Base-by-base conservation (phyloP, 441 rosid genomes). In the Adansonia gregorii region DNA sequence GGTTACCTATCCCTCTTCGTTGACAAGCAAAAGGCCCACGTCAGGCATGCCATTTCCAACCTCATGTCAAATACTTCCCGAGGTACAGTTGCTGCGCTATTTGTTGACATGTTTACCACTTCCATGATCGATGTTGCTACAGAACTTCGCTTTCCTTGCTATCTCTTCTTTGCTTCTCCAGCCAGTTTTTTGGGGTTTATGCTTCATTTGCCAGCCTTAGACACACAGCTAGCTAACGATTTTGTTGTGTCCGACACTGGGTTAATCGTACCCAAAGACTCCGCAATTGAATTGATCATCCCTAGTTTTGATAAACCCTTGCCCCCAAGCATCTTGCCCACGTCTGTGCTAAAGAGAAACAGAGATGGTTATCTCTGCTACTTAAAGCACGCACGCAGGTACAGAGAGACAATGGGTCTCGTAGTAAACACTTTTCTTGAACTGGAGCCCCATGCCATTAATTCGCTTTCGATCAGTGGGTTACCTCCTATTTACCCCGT, bases 341-440 rank as follows among this genome's bases (percentile, higher is more conserved):
- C 39, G 14, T 11, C 11, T 0, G 76, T 45, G 46, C 67, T 82
- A 55, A 75, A 75, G 41, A 78, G 81, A 46, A 65, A 66, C 17
- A 17, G 8, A 49, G 83, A 80, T 27, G 67, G 76, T 6, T 54
- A 69, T 58, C 56, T 66, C 15, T 75, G 82, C 68, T 83, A 14
- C 68, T 15, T 45, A 4, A 15, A 73, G 52, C 55, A 73, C 67
- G 67, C 76, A 2, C 43, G 68, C 41, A 59, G 76, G 43, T 73
- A 60, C 55, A 63, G 0, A 3, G 74, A 74, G n/a, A 46, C 81
- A 1, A 83, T 83, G 77, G 93, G 91, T 49, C 86, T 90, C 20
- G 9, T 89, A 14, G 73, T 90, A 6, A 90, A 90, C 73, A 79
- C 92, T 2, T 82, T 90, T 19, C 4, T 70, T 4, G 89, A 91